Percentiles rank a stretch among this genome's conserved stretches.
Conservation (phyloP, 192 early-diverging fungal species). For the Coemansia sp. region DNA sequence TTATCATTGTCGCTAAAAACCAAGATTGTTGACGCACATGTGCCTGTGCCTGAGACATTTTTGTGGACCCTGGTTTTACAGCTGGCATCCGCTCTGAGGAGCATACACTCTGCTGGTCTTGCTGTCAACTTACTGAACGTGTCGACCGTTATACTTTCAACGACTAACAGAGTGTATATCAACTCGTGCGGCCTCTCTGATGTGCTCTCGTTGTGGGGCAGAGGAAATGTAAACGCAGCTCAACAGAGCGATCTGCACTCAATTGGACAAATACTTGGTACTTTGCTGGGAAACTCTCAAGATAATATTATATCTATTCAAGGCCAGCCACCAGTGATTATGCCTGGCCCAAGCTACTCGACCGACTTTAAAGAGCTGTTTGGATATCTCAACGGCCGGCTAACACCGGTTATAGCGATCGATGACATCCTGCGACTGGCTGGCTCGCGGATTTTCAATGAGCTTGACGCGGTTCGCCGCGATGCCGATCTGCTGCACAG, state of each 20-base stretch:
- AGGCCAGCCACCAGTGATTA: conserved; percentile 61
- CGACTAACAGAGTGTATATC: conserved; percentile 67
- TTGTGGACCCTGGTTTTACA: conserved; percentile 46
- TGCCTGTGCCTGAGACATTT: conserved; percentile 20
- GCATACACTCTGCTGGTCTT: conserved; percentile 79
- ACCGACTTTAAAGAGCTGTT: conserved; percentile 82
- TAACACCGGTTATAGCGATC: conserved; percentile 32
- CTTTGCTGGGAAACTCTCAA: conserved; percentile 18
- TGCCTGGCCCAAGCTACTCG: conserved; percentile 67
- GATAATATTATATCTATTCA: conserved; percentile 17
- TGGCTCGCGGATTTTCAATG: conserved; percentile 37
- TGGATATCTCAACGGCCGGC: conserved; percentile 43
- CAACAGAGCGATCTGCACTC: conserved; percentile 35
- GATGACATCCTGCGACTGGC: conserved; percentile 49
- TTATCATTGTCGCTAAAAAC: conserved; percentile 31
- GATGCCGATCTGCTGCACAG: conserved; percentile 77
- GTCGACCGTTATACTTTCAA: conserved; percentile 80
- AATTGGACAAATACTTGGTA: conserved; percentile 27
- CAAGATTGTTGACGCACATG: conserved; percentile 15
- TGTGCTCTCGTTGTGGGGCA: conserved; percentile 15
- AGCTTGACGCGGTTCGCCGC: conserved; percentile 40
- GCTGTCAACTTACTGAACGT: conserved; percentile 76
- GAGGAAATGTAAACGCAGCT: conserved; percentile 19
- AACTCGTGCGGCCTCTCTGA: conserved; percentile 40
- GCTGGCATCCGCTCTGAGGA: conserved; percentile 56